These are phyloP conservation scores for Fusarium musae DNA, from an alignment of 2,329 filamentous ascomycete species.

Conservation along the genomic window DNA sequence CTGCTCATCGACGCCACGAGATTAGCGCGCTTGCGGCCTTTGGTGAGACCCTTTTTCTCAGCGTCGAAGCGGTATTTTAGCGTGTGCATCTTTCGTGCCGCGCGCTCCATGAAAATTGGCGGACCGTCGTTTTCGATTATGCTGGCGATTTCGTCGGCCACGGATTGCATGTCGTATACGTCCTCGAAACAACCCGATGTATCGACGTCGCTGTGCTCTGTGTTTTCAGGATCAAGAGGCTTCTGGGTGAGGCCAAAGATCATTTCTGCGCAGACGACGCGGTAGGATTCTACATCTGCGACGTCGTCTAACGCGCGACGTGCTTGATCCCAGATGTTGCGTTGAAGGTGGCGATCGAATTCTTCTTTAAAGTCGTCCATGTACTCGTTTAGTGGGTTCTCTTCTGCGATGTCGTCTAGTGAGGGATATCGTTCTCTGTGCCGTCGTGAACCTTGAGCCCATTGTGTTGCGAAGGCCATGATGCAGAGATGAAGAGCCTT, in stretches of 20 bases:
- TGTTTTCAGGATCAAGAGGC: slow-evolving; percentile 20
- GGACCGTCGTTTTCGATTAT: slow-evolving; percentile 40
- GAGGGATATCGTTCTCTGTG: slow-evolving; percentile 14
- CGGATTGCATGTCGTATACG: neutral
- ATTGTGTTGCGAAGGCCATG: slow-evolving; percentile 64
- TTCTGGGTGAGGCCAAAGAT: slow-evolving; percentile 53
- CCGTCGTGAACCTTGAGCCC: slow-evolving; percentile 50
- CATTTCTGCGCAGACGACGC: slow-evolving; percentile 52
- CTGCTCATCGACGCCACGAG: neutral
- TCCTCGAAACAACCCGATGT: neutral
- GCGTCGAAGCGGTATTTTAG: slow-evolving; percentile 40
- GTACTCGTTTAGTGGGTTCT: neutral
- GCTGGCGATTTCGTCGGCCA: slow-evolving; percentile 14
- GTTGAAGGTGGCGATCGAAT: slow-evolving; percentile 51
- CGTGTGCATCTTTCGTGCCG: slow-evolving; percentile 39
- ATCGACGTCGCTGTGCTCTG: neutral
- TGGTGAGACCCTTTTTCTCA: slow-evolving; percentile 18
- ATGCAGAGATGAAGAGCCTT: slow-evolving; percentile 59
- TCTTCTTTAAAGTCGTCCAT: slow-evolving; percentile 42
- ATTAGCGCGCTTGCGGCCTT: neutral
- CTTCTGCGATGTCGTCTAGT: neutral
- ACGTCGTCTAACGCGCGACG: slow-evolving; percentile 49
- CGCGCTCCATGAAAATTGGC: slow-evolving; percentile 37
- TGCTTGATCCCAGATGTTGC: slow-evolving; percentile 52
- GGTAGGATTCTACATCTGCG: slow-evolving; percentile 50